Evolutionary conservation across 1,284 basidiomycete genomes (phyloP), one percentile per base, ranked within the genome.

Genomic region (Sparassis latifolia): DNA sequence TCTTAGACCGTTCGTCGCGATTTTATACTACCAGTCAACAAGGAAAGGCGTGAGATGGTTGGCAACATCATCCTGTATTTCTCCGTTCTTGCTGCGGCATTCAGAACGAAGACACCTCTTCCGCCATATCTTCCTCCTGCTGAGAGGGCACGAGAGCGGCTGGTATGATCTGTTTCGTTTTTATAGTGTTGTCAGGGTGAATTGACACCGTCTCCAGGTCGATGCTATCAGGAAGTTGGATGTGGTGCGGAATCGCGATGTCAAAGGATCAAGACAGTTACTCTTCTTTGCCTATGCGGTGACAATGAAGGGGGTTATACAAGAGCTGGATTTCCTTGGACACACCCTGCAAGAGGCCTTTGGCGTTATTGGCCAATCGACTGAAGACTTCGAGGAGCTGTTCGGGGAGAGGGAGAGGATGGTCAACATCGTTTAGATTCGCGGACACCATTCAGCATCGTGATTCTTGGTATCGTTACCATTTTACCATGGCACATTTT

Each of bases 61-160:
- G 94, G 94, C 35, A 97, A 93, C 66, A 87, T 97, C 51, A 87
- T 98, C 50, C 79, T 98, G 9, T 94, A 87, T 66, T 92, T 97
- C 66, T 92, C 92, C 32, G 85, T 85, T 0, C 76, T 99, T 4
- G 86, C 92, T 1, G 84, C 91, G 0, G 89, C 92, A 0, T 93
- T 97, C 66, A 76, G 86, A 31, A 76, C 95, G 32, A 96, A 97
- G 60, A 84, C 89, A 3, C 96, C 96, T 0, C 74, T 99, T 31
- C 93, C 96, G 0, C 93, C 96, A 0, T 97, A 95, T 66, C 80
- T 99, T 1, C 96, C 96, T 2, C 94, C 94, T 0, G 95, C 90
- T 0, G 91, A 93, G 60, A 76, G 84, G 55, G 82, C 92, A 1
- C 80, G 95, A 49, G 77, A 85, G 52, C 79, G 83, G 10, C 71